Base-by-base conservation (phyloP, 2,329 filamentous ascomycete genomes). In the Aspergillus sp. region DNA sequence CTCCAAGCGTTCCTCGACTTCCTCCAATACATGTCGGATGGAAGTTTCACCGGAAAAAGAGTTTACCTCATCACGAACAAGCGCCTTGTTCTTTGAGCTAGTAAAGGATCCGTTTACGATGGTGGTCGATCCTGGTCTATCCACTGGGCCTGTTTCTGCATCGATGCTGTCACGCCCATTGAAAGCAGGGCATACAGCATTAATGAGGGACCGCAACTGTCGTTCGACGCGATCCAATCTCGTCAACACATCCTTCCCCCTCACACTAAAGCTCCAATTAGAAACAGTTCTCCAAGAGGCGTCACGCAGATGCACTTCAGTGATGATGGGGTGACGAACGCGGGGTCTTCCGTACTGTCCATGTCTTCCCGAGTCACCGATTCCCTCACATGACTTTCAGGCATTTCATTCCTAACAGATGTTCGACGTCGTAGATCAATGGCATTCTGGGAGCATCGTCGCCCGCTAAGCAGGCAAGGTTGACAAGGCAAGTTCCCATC, bases 21-120 rank as follows among this genome's bases (percentile, higher is more conserved):
- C 57, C 6, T 63, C 63, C 19, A 70, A 21, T 3, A 63, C 64
- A 27, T 68, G 66, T 4, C 59, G 49, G 27, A 70, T 58, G 3
- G 68, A 70, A 8, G 66, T 64, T 47, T 70, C 66, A 8, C 66
- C 67, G 1, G 62, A 67, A 36, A 68, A 69, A 2, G 64, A 58
- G 5, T 58, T 61, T 2, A 68, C 57, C 30, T 61, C 52, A 7
- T 30, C 25, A 8, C 54, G 47, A 4, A 6, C n/a, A 17, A 27
- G 1, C n/a, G 1, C 13, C 25, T 30, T 32, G 30, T 11, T 5
- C 5, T 32, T 32, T 1, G 11, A 32, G 11, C 11, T 11, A 5
- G 11, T 13, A 5, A 11, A 32, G 11, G 11, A 32, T 32, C 11
- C 30, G 10, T 13, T 32, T 13, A 13, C 30, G 30, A 32, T 13